Conservation (phyloP, 768 basidiomycete genomes). For the Leucocoprinus leucothites region DNA sequence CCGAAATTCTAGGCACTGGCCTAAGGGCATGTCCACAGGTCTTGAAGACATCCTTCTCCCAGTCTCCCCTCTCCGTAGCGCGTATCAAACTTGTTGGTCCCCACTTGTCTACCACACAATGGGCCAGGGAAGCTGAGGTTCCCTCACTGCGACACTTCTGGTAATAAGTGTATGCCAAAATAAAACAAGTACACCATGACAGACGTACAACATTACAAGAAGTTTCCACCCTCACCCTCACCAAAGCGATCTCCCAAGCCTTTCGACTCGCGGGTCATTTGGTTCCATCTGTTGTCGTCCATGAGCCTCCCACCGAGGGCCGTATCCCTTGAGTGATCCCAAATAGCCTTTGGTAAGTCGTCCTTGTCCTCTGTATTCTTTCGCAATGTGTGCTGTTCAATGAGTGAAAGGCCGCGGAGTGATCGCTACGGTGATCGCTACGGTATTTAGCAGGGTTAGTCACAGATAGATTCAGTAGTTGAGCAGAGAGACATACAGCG, state of each 20-base stretch:
- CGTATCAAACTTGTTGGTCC: too few species aligned
- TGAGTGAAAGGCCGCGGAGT: constrained; percentile 49
- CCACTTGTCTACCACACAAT: too few species aligned
- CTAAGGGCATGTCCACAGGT: too few species aligned
- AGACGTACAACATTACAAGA: constrained; percentile 37
- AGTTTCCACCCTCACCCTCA: constrained; percentile 64
- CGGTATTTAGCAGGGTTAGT: neutral
- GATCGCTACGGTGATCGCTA: constrained; percentile 38
- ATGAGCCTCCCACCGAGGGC: constrained; percentile 80
- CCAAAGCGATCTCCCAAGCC: constrained; percentile 85
- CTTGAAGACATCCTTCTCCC: too few species aligned
- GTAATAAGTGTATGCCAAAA: too few species aligned
- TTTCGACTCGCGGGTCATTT: constrained; percentile 77
- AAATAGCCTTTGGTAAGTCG: constrained; percentile 61
- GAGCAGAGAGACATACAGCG: constrained; percentile 50
- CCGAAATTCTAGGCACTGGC: too few species aligned
- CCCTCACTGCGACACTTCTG: too few species aligned
- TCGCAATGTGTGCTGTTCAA: constrained; percentile 48
- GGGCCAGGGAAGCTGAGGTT: too few species aligned
- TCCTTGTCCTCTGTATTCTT: constrained; percentile 41
- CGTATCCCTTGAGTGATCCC: constrained; percentile 95
- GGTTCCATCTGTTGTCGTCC: constrained; percentile 80
- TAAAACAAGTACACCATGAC: too few species aligned
- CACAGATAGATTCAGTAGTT: neutral
- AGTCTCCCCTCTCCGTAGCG: too few species aligned